A percentile compares a stretch with the other conserved stretches of the same genome.
phyloP scores from a whole-genome alignment of 345 rosid species.

The Acer saccharum region DNA sequence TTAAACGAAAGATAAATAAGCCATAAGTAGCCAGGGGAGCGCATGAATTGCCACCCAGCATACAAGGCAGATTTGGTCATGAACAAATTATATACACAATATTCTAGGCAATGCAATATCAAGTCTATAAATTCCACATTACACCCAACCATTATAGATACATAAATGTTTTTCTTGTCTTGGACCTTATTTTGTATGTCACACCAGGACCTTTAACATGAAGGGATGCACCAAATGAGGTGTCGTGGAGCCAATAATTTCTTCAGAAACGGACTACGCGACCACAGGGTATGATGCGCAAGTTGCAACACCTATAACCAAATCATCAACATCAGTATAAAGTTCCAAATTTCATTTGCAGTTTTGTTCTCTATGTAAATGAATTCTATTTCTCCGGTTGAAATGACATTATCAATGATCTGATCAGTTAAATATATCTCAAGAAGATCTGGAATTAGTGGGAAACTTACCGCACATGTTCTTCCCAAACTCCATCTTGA shows the following conservation, averaged over 20 bases:
- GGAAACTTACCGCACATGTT: conserved; percentile 92
- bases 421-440: background rate
- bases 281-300: conserved; percentile 91
- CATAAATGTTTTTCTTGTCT: background rate
- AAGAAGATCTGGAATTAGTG: background rate
- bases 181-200: conserved; percentile 15
- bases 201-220: background rate
- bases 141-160: background rate
- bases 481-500: conserved; percentile 93
- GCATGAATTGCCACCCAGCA: background rate
- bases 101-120: background rate
- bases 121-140: background rate
- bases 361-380: background rate
- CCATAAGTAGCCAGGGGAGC: background rate
- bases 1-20: too few relatives aligned
- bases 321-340: conserved; percentile 11
- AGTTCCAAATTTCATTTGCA: background rate
- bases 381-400: background rate
- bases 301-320: conserved; percentile 76
- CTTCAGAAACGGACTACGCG: conserved; percentile 33
- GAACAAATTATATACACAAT: background rate
- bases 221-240: background rate
- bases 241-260: background rate
- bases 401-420: background rate
- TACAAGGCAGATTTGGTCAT: background rate